Evolutionary conservation across 192 early-diverging fungal genomes (phyloP).

Genomic region (Diversispora epigaea): DNA sequence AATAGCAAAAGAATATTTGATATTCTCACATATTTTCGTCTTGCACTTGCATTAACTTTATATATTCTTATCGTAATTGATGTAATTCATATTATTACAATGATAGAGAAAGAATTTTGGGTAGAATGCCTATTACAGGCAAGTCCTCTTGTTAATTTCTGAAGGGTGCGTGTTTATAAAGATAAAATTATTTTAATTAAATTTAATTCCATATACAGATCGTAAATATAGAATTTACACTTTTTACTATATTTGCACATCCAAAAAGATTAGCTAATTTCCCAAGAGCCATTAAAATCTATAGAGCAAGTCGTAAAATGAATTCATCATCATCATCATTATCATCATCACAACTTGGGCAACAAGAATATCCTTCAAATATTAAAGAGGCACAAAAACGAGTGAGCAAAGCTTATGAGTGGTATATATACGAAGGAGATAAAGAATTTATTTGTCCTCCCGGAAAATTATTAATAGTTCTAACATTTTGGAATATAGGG

Average conservation of each 20-base stretch:
- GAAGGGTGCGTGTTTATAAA: neutral
- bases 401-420: constrained; percentile 26
- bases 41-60: neutral
- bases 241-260: constrained; percentile 18
- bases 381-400: constrained; percentile 11
- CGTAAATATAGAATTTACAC: constrained; percentile 14
- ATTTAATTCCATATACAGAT: neutral
- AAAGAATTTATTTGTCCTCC: constrained; percentile 24
- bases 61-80: constrained; percentile 16
- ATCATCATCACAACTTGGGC: no score
- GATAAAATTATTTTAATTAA: neutral
- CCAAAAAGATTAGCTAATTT: constrained; percentile 28
- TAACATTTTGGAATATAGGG: constrained; percentile 28
- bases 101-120: constrained; percentile 20
- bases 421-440: constrained; percentile 24
- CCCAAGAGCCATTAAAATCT: constrained; percentile 21
- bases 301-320: constrained; percentile 5
- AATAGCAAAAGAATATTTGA: neutral
- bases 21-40: constrained; percentile 2
- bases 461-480: neutral
- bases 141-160: neutral
- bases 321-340: neutral
- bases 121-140: constrained; percentile 13
- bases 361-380: neutral
- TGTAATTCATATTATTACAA: neutral